Evolutionary conservation across 352 stramenopile species (phyloP), one percentile per base, ranked within the genome.

Genomic region (Globisporangium cederbergense): DNA sequence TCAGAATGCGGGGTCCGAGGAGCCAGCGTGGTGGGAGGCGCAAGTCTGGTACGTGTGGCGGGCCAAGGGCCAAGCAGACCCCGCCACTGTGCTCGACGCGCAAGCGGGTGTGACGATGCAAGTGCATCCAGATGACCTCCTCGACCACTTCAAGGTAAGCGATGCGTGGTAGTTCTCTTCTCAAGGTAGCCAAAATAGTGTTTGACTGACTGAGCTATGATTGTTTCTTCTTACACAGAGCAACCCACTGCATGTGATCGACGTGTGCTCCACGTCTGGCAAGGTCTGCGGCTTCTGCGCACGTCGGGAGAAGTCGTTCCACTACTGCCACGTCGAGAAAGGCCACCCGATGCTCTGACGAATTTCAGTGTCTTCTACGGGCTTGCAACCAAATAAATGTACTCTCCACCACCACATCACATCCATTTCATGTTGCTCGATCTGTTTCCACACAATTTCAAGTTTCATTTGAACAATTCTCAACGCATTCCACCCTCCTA

Each of bases 1-100:
- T 65, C 75, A 85, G 43, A 90, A 94, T 47, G 67, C 69, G 50
- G 85, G 74, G n/a, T 85, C 79, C 2, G 57, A 72, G 1, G 80
- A 94, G 53, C 71, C 79, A 0, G 78, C 72, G 25, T 94, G 83
- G 83, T 94, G 86, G 86, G 83, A 94, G 58, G 86, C 86, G 1
- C 86, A 94, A 61, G 83, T 84, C n/a, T 94, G 86, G 86, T 92
- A 94, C 60, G 63, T 88, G 10, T 94, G 86, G 86, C 75, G 79
- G 50, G 78, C 78, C 9, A 78, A 87, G 16, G 83, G 82, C 5
- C 77, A 79, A 40, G 14, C 11, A 88, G 79, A 80, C 16, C 79
- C 83, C 30, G 76, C 74, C 9, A 68, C 70, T 10, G 81, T 88
- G 13, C 88, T 78, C 40, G 81, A 90, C 30, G 55, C 81, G 3